Base-by-base conservation (phyloP, 306 rosid species). In the Cicer pinnatifidum region DNA sequence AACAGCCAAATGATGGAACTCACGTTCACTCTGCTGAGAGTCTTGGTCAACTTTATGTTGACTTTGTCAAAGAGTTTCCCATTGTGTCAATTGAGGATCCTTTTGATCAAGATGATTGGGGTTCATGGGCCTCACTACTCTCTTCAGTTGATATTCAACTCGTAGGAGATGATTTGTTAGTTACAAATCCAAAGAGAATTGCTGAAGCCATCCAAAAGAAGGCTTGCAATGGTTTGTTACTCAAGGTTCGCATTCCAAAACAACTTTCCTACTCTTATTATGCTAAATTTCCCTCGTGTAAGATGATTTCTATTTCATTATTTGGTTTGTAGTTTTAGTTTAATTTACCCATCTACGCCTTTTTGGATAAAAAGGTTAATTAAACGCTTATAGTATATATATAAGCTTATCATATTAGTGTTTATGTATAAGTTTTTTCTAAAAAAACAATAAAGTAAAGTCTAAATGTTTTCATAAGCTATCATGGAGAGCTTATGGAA, bases 71-170 rank as follows among this genome's bases (percentile, higher is more conserved):
- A 82, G 99, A 95, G 62, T 95, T 95, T 62, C 99, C 97, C 8
- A 95, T 95, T 71, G 97, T 90, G 44, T 95, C 99, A 33, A 91
- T 95, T 41, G 99, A 95, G 88, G 99, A 95, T 80, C 99, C 99
- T 4, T 95, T 95, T 77, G 99, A 95, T 71, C 99, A 95, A 87
- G 99, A 95, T 78, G 99, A 95, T 78, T 95, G 99, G 99, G 73
- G 89, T 71, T 95, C 97, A 1, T 95, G 99, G 99, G 53, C 93
- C 79, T 88, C 91, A 47, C 83, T 95, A 40, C 93, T 71, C n/a
- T 95, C 99, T 62, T 85, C 96, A 13, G 97, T 95, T 58, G 93
- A 90, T 83, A 91, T 91, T 71, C 97, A 95, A 85, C 72, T 95
- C 13, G 97, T 95, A 37, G 99, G 99, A 74, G 99, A 95, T 81